Conservation (phyloP, 1,139 yeast species). For the Candida albicans region DNA sequence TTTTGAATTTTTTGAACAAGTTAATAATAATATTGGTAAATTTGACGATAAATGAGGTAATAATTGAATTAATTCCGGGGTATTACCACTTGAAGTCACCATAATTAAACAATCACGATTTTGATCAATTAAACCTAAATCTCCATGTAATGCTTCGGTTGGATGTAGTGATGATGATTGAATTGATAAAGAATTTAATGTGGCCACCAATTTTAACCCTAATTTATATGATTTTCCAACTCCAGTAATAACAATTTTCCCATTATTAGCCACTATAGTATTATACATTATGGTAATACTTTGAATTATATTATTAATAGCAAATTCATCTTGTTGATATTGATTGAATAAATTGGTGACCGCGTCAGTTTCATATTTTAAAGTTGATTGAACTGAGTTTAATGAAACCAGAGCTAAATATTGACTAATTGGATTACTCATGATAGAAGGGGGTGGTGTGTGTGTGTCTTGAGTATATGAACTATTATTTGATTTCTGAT, state of each 20-base stretch:
- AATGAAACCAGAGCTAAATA: slow-evolving; percentile 18
- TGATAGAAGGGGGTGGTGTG: background rate
- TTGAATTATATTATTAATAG: slow-evolving; percentile 49
- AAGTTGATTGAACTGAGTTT: slow-evolving; percentile 29
- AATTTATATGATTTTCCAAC: slow-evolving; percentile 85
- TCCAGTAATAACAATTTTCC: slow-evolving; percentile 75
- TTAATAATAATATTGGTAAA: slow-evolving; percentile 61
- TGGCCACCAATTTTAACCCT: slow-evolving; percentile 76
- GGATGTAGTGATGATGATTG: slow-evolving; percentile 74
- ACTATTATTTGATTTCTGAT: no score
- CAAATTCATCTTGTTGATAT: slow-evolving; percentile 35
- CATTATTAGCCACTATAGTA: slow-evolving; percentile 46
- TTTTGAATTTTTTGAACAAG: slow-evolving; percentile 55
- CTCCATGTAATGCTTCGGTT: slow-evolving; percentile 89
- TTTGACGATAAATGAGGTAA: slow-evolving; percentile 57
- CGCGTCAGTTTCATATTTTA: slow-evolving; percentile 38
- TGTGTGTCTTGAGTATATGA: no score
- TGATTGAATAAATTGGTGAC: slow-evolving; percentile 30
- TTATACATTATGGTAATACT: slow-evolving; percentile 55
- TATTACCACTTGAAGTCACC: slow-evolving; percentile 80
- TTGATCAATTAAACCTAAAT: slow-evolving; percentile 67
- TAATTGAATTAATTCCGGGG: slow-evolving; percentile 68
- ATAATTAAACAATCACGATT: slow-evolving; percentile 61
- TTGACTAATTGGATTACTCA: background rate
- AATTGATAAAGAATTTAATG: slow-evolving; percentile 75